These are phyloP conservation scores for Alternaria metachromatica DNA, from an alignment of 2,329 filamentous ascomycete species.

Conservation along the genomic window DNA sequence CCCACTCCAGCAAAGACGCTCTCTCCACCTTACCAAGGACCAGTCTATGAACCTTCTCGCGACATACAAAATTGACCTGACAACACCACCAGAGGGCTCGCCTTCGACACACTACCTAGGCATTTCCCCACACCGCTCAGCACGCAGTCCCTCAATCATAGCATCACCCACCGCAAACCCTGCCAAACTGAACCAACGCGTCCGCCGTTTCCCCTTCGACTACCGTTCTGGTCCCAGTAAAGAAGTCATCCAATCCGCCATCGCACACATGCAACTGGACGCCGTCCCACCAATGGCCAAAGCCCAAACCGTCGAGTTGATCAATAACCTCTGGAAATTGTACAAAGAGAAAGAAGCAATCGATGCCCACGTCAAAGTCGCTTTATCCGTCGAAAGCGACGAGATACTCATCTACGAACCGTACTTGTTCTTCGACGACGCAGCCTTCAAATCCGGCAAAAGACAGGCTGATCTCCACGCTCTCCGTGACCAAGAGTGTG, in stretches of 20 bases:
- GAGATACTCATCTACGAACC: slow-evolving; percentile 61
- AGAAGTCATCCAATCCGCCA: slow-evolving; percentile 50
- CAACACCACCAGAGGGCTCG: slow-evolving; percentile 42
- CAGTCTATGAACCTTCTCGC: slow-evolving; percentile 64
- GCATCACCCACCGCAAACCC: slow-evolving; percentile 61
- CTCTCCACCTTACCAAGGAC: slow-evolving; percentile 62
- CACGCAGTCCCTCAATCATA: slow-evolving; percentile 68
- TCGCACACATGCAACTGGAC: slow-evolving; percentile 62
- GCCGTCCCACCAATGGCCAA: slow-evolving; percentile 53
- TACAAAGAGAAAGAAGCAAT: slow-evolving; percentile 72
- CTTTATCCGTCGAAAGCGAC: slow-evolving; percentile 47
- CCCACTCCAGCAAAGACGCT: slow-evolving; percentile 52
- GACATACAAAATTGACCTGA: slow-evolving; percentile 57
- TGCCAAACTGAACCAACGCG: slow-evolving; percentile 51
- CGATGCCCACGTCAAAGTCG: slow-evolving; percentile 60
- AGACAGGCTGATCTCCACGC: slow-evolving; percentile 67
- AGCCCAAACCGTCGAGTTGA: slow-evolving; percentile 56
- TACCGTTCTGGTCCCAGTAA: slow-evolving; percentile 58
- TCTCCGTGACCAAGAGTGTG: slow-evolving; percentile 59
- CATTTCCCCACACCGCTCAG: slow-evolving; percentile 69
- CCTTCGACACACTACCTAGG: slow-evolving; percentile 60
- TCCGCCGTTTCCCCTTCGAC: slow-evolving; percentile 67
- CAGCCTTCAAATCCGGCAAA: slow-evolving; percentile 67
- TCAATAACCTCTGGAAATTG: slow-evolving; percentile 63
- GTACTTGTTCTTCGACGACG: slow-evolving; percentile 72